phyloP scores from a whole-genome alignment of 1,284 basidiomycete genomes.

The Mycena sp. region DNA sequence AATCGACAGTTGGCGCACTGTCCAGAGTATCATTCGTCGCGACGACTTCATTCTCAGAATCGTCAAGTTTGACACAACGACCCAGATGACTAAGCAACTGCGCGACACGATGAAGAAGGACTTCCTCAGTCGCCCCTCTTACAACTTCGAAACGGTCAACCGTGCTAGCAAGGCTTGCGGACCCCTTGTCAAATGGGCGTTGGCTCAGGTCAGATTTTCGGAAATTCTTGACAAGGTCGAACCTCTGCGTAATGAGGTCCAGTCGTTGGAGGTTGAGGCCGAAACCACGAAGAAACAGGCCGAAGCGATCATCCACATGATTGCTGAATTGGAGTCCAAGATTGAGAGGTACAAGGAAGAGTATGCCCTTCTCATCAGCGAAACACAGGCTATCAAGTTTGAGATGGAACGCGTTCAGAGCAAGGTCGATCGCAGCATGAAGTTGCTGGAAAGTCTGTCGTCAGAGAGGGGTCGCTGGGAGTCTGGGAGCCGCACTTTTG shows the following conservation, averaged over 20 bases:
- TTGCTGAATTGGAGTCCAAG: conserved; percentile 92
- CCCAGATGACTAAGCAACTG: conserved; percentile 89
- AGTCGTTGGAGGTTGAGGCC: conserved; percentile 91
- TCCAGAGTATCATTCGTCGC: conserved; percentile 95
- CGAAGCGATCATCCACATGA: conserved; percentile 89
- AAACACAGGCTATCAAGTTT: conserved; percentile 95
- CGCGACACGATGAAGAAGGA: conserved; percentile 95
- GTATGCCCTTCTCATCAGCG: conserved; percentile 96
- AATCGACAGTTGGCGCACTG: conserved; percentile 96
- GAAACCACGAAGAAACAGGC: conserved; percentile 95
- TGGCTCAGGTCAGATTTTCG: conserved; percentile 97
- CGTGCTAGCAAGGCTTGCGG: conserved; percentile 98
- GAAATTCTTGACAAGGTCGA: conserved; percentile 99
- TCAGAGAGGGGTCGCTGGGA: conserved; percentile 98
- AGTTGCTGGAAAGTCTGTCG: conserved; percentile 91
- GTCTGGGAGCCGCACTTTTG: conserved; percentile 94
- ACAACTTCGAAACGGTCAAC: conserved; percentile 96
- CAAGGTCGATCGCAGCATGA: conserved; percentile 98
- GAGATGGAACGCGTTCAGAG: conserved; percentile 99
- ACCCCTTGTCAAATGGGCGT: conserved; percentile 97
- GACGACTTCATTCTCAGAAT: conserved; percentile 99
- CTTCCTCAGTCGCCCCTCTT: conserved; percentile 91
- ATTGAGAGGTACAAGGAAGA: conserved; percentile 97
- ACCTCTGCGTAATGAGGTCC: conserved; percentile 95
- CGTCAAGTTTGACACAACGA: conserved; percentile 95